Conservation (phyloP, 768 basidiomycete genomes). For the Naganishia antarctica region DNA sequence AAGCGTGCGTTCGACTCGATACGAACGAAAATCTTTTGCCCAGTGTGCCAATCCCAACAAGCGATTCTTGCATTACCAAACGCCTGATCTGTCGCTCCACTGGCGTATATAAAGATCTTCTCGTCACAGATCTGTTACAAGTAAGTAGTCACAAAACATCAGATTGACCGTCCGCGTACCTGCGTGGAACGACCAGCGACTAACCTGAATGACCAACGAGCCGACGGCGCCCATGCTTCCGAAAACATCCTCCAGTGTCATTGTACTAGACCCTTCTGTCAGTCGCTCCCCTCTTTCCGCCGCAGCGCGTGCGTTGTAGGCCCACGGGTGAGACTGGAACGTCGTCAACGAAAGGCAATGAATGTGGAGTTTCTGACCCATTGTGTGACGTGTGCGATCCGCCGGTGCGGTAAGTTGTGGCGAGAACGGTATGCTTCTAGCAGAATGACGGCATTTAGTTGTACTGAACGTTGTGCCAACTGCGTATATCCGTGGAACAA, state of each 20-base stretch:
- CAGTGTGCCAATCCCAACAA: slow-evolving; percentile 29
- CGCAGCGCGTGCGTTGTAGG: slow-evolving; percentile 20
- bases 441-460: too few species aligned
- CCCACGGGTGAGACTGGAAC: slow-evolving; percentile 40
- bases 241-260: slow-evolving; percentile 38
- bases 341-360: slow-evolving; percentile 42
- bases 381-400: neutral
- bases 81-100: neutral
- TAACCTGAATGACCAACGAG: slow-evolving; percentile 12
- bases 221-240: slow-evolving; percentile 30
- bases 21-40: slow-evolving; percentile 27
- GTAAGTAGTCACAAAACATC: too few species aligned
- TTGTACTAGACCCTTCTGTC: slow-evolving; percentile 32
- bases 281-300: slow-evolving; percentile 6
- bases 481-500: neutral
- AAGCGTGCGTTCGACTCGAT: neutral
- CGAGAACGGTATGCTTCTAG: neutral
- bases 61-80: slow-evolving; percentile 18
- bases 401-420: neutral
- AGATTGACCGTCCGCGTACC: too few species aligned
- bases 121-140: slow-evolving; percentile 27
- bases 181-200: neutral
- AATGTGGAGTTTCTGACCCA: slow-evolving; percentile 32
- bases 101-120: slow-evolving; percentile 22
- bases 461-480: too few species aligned